Evolutionary conservation across 345 rosid species (phyloP), one percentile per base, ranked within the genome.

Genomic region (Orychophragmus violaceus): DNA sequence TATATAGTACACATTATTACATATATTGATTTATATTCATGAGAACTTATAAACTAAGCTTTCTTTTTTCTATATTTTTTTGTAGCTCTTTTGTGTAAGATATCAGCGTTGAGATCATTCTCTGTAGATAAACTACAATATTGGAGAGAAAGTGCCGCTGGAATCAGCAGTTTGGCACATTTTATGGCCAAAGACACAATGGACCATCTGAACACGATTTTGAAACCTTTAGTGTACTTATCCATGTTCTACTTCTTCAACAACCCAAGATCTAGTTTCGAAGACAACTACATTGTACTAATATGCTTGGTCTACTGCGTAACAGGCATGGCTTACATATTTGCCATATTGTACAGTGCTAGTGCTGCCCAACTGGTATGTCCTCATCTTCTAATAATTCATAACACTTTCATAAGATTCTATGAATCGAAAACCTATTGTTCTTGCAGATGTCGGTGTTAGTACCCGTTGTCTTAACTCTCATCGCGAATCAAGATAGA

Each of bases 201-300:
- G 19, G 97, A 91, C 58, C 89, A 76, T 70, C 82, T 91, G 72
- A 86, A 80, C 69, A 83, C 83, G 29, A 30, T 85, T 27, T 39
- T 91, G 72, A 91, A 91, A 76, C 97, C 96, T 21, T 70, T 91
- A 58, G 88, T 88, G 37, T 91, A 86, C 76, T 76, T 91, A 62
- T 91, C 91, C 46, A 88, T 87, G 91, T 86, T 88, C 81, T 88
- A 84, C 75, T 91, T 88, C 91, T 91, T 88, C 89, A 87, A 84
- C 83, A 88, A 82, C 61, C 97, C 96, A 0, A 85, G 96, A 77
- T 91, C 97, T 17, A 67, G 80, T 59, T 91, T 91, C 30, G 59
- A 56, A 33, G 96, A 91, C 78, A 88, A 91, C 67, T 88, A 88
- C 62, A 11, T 77, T 6, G 80, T 91, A 23, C 74, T 85, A 69